phyloP scores from a whole-genome alignment of 1,284 basidiomycete genomes.

The Rhodotorula sp. region DNA sequence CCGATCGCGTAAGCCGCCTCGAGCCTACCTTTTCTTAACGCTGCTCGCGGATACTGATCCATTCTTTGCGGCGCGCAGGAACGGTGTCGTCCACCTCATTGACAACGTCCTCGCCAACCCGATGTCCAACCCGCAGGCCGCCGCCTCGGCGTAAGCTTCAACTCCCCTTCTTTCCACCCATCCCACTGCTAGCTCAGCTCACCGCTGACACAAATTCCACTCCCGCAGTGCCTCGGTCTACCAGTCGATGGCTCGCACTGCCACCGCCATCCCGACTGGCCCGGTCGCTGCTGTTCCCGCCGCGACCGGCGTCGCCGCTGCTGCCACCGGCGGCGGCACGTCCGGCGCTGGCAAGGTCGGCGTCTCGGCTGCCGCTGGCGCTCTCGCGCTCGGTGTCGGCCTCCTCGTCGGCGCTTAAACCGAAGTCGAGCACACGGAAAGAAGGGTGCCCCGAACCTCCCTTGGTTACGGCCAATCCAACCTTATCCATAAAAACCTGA shows the following conservation, averaged over 20 bases:
- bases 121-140: slow-evolving; percentile 45
- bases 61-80: slow-evolving; percentile 1
- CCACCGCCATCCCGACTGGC: slow-evolving; percentile 7
- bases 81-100: slow-evolving; percentile 48
- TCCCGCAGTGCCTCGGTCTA: slow-evolving; percentile 3
- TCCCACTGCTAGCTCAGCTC: not conserved
- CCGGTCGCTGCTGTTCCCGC: slow-evolving; percentile 3
- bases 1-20: slow-evolving; percentile 21
- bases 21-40: not conserved
- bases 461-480: too few relatives aligned
- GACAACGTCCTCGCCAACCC: slow-evolving; percentile 47
- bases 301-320: not conserved
- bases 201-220: not conserved
- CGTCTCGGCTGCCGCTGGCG: slow-evolving; percentile 1
- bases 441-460: too few relatives aligned
- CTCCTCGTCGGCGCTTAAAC: slow-evolving; percentile 8
- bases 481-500: too few relatives aligned
- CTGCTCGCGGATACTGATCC: not conserved
- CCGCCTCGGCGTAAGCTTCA: slow-evolving; percentile 39
- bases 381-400: slow-evolving; percentile 6
- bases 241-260: slow-evolving; percentile 2
- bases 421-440: not conserved
- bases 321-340: not conserved
- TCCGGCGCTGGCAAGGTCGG: slow-evolving; percentile 1
- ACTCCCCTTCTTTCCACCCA: not conserved